phyloP scores from a whole-genome alignment of 768 basidiomycete species.

The Ramaria rubella region DNA sequence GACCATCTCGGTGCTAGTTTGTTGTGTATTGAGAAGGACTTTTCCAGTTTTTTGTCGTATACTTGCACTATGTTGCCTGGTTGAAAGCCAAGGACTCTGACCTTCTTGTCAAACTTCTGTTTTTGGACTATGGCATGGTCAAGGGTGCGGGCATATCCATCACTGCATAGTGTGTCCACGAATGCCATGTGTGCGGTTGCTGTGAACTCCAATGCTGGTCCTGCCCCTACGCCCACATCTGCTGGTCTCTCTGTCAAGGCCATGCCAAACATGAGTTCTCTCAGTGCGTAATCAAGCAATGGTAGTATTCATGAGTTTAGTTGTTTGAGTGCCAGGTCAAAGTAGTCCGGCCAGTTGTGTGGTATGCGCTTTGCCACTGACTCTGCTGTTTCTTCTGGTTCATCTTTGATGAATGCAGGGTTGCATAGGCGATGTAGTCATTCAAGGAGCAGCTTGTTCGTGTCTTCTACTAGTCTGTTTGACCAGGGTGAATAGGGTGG shows the following conservation, averaged over 20 bases:
- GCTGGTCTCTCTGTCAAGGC: neutral
- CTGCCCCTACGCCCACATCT: neutral
- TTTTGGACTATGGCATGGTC: neutral
- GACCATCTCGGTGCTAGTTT: neutral
- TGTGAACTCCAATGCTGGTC: neutral
- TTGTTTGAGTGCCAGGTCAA: neutral
- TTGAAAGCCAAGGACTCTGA: neutral
- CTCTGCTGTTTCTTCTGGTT: neutral
- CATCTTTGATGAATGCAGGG: neutral
- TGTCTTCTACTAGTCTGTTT: neutral
- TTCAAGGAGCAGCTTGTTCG: neutral
- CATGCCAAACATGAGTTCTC: neutral
- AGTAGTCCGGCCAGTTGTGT: neutral
- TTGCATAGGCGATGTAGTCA: no score
- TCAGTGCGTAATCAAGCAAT: neutral
- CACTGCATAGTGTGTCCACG: neutral
- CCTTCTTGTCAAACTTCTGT: neutral
- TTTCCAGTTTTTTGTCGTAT: neutral
- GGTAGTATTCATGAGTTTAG: neutral
- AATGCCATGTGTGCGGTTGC: neutral
- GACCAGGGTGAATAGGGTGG: constrained; percentile 1
- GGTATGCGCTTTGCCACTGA: no score
- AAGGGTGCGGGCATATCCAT: neutral
- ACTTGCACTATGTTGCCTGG: constrained; percentile 1
- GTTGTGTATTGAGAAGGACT: neutral